Base-by-base conservation (phyloP, 2,329 filamentous ascomycete species). In the Hypoxylon sp. region DNA sequence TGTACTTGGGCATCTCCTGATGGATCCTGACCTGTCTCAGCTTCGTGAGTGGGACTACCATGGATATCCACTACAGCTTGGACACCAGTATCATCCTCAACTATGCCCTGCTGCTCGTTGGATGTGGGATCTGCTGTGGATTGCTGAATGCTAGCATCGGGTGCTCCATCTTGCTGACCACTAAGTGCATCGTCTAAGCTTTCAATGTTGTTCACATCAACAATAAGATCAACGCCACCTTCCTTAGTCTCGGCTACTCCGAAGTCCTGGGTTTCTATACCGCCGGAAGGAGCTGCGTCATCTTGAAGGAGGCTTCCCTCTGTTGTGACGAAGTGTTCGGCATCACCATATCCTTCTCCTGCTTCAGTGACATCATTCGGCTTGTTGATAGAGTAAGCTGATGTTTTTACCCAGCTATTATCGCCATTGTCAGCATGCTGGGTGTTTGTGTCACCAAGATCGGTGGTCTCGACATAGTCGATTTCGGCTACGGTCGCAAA, bases 401-500 rank as follows among this genome's bases (percentile, higher is more conserved):
- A 36, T n/a, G 49, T 31, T 38, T 61, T 53, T 4, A 50, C 13
- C 60, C 57, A 64, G 25, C 31, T 54, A 23, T 19, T 30, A 32
- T 60, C 57, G 29, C 17, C 38, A 31, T 26, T 19, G 27, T 21
- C 38, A 15, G 29, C 21, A n/a, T 54, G 45, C 4, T 55, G 50
- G 6, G 46, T 12, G 23, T 59, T 51, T 27, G 37, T 42, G n/a
- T 48, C 61, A 40, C 53, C 50, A n/a, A 43, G 17, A 12, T 51
- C 46, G 2, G 50, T 25, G 19, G 55, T 55, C 15, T 64, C 59
- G 43, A 56, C 45, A 40, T 62, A 65, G 19, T 64, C 61, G 37
- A 63, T 62, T 38, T 65, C 64, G 8, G 57, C 54, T 51, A 52
- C 46, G 25, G 51, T 41, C 13, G 59, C 35, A 7, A 60, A 51